Conservation (phyloP, 805 yeast species). For the Pichia scutulata region DNA sequence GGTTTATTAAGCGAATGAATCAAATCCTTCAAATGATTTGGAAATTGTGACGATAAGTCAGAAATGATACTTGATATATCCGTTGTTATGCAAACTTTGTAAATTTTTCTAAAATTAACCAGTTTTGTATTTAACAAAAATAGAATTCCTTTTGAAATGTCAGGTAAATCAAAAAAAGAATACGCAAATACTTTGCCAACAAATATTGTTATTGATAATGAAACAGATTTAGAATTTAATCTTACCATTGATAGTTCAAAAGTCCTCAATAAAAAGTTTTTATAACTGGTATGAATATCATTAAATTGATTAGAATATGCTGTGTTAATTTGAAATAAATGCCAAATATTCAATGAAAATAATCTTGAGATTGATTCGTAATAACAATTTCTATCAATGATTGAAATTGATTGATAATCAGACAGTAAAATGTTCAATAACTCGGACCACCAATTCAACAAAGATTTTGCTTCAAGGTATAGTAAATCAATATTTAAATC, state of each 20-base stretch:
- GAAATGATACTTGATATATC: conserved; percentile 5
- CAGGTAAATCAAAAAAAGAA: conserved; percentile 46
- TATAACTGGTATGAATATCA: conserved; percentile 24
- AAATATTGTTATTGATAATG: conserved; percentile 55
- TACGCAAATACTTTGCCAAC: conserved; percentile 66
- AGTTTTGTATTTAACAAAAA: conserved; percentile 52
- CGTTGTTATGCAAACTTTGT: conserved; percentile 15
- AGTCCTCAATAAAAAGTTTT: conserved; percentile 40
- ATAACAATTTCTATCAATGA: conserved; percentile 44
- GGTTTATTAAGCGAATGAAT: conserved; percentile 17
- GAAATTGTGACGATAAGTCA: conserved; percentile 15
- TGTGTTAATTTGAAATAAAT: conserved; percentile 3
- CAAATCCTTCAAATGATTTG: conserved; percentile 18
- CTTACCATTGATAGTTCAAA: conserved; percentile 43
- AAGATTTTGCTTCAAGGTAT: conserved; percentile 4
- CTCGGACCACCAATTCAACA: conserved; percentile 50
- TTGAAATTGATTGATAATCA: conserved; percentile 31
- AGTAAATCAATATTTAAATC: conserved; percentile 9
- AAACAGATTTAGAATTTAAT: conserved; percentile 40
- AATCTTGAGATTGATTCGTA: conserved; percentile 48
- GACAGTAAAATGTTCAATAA: conserved; percentile 27
- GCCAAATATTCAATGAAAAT: conserved; percentile 42
- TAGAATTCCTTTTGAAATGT: conserved; percentile 48
- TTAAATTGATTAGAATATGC: conserved; percentile 11
- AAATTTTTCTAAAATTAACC: conserved; percentile 29